Percentiles rank a stretch among this genome's conserved stretches.
phyloP scores from a whole-genome alignment of 2,329 filamentous ascomycete genomes.

The Pyrenochaeta sp. region DNA sequence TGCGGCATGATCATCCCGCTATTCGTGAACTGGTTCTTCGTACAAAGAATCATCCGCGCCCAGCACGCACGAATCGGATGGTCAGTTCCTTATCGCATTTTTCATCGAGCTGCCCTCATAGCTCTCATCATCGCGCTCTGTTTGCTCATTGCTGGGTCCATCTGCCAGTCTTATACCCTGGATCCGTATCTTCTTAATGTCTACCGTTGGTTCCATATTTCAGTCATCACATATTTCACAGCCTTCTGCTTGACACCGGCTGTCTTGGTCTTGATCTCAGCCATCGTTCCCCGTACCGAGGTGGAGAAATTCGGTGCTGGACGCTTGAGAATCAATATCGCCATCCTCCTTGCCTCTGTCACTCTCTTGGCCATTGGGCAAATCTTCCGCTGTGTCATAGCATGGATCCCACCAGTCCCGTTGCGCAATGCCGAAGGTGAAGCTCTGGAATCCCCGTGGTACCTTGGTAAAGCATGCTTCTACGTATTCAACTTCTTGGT shows the following conservation, averaged over 20 bases:
- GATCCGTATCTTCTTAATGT: constrained; percentile 57
- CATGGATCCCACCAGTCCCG: constrained; percentile 57
- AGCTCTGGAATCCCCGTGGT: constrained; percentile 63
- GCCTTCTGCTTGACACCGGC: constrained; percentile 72
- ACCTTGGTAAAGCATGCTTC: constrained; percentile 74
- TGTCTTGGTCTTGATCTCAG: constrained; percentile 59
- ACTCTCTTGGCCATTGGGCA: constrained; percentile 72
- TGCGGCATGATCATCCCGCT: constrained; percentile 81
- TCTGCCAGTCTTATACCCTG: constrained; percentile 74
- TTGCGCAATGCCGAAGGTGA: constrained; percentile 58
- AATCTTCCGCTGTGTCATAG: constrained; percentile 69
- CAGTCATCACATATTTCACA: constrained; percentile 69
- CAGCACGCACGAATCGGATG: constrained; percentile 76
- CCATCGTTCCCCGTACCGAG: constrained; percentile 55
- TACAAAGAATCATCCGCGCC: constrained; percentile 77
- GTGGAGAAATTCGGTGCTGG: constrained; percentile 72
- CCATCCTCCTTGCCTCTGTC: constrained; percentile 67
- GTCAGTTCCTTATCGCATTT: constrained; percentile 61
- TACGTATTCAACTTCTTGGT: constrained; percentile 81
- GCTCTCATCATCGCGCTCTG: constrained; percentile 67
- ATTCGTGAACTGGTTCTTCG: constrained; percentile 78
- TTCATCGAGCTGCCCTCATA: constrained; percentile 58
- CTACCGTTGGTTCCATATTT: constrained; percentile 71
- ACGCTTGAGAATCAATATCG: constrained; percentile 70
- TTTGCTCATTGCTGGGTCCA: constrained; percentile 70